Percentiles rank a stretch among this genome's conserved stretches.
Evolutionary conservation across 1,139 yeast genomes (phyloP).

Genomic region (Kodamaea fungicola): DNA sequence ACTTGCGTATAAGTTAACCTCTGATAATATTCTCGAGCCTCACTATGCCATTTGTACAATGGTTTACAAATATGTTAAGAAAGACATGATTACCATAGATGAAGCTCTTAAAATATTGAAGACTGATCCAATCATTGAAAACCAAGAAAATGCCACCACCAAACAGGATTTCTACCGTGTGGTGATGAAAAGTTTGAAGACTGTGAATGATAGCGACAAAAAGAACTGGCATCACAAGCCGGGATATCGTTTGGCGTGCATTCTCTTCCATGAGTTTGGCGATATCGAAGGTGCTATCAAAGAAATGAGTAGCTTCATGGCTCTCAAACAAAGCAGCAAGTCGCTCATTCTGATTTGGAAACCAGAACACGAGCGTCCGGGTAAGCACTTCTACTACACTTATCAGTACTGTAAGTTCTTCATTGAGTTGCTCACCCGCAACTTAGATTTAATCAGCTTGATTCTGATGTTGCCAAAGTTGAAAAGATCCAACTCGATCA

Average conservation of each 20-base stretch:
- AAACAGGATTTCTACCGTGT: conserved; percentile 23
- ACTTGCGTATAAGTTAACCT: conserved; percentile 37
- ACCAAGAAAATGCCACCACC: conserved; percentile 11
- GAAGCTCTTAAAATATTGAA: conserved; percentile 39
- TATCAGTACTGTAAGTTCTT: conserved; percentile 65
- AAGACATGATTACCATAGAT: conserved; percentile 25
- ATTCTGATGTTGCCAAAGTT: conserved; percentile 63
- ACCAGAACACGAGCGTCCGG: conserved; percentile 88
- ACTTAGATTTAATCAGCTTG: conserved; percentile 58
- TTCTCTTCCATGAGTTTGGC: conserved; percentile 52
- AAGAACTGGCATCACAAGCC: conserved; percentile 94
- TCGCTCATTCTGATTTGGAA: conserved; percentile 87
- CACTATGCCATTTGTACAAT: conserved; percentile 63
- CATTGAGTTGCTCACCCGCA: conserved; percentile 51
- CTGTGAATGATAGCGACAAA: conserved; percentile 59
- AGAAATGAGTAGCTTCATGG: conserved; percentile 61
- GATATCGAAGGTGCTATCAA: conserved; percentile 55
- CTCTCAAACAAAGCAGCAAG: conserved; percentile 66
- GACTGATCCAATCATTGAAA: conserved; percentile 27
- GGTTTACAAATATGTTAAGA: conserved; percentile 53
- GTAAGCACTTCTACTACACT: conserved; percentile 83
- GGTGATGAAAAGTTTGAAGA: conserved; percentile 26
- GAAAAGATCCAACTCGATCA: conserved; percentile 71
- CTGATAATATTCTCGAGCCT: conserved; percentile 69
- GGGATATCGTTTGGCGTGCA: conserved; percentile 65